Conservation (phyloP, 2,329 filamentous ascomycete genomes). For the Aureobasidium sp. region DNA sequence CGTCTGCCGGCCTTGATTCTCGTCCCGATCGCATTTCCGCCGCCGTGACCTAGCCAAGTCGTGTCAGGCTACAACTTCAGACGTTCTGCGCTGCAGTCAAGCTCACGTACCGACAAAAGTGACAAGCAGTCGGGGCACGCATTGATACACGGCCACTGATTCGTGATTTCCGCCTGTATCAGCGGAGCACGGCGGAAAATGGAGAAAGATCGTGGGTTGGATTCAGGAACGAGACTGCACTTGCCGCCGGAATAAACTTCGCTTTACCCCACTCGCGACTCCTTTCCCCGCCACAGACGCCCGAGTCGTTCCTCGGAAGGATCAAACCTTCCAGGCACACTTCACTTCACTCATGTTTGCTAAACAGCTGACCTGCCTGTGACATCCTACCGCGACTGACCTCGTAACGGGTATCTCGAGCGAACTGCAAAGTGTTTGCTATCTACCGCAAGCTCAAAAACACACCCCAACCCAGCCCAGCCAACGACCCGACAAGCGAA, state of each 20-base stretch:
- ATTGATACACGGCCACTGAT: background rate
- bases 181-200: background rate
- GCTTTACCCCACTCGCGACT: no score
- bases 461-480: background rate
- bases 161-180: background rate
- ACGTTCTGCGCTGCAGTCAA: background rate
- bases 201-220: background rate
- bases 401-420: no score
- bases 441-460: background rate
- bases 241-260: no score
- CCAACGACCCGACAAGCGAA: background rate
- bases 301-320: no score
- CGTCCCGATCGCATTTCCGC: background rate
- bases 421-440: no score
- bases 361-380: no score
- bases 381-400: no score
- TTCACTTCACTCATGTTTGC: no score
- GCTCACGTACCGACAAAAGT: background rate
- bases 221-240: no score
- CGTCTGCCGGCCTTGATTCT: background rate
- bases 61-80: background rate
- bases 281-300: no score
- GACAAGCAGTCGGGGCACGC: background rate
- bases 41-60: background rate
- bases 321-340: no score